Conservation (phyloP, 2,329 filamentous ascomycete species). For the Colletotrichum chlorophyti region DNA sequence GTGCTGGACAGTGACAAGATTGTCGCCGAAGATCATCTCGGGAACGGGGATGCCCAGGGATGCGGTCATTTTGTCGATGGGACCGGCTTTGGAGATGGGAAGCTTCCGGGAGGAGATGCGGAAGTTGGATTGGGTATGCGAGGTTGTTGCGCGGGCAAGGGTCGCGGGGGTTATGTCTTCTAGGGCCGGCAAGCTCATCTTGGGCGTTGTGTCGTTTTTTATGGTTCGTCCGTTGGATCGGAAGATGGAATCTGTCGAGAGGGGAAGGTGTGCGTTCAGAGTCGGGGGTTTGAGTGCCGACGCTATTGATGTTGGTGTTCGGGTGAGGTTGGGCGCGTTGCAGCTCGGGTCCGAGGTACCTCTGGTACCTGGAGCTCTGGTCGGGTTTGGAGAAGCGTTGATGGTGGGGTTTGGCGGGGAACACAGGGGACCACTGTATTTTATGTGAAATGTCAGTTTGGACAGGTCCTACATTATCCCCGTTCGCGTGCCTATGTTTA, state of each 20-base stretch:
- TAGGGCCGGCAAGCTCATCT: too few relatives aligned
- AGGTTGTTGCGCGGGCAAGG: conserved; percentile 60
- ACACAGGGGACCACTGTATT: too few relatives aligned
- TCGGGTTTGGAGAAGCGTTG: background rate
- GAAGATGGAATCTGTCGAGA: background rate
- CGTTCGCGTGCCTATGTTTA: too few relatives aligned
- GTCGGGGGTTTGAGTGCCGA: background rate
- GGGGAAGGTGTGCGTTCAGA: background rate
- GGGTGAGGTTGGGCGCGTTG: background rate
- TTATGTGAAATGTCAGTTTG: too few relatives aligned
- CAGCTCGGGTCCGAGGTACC: conserved; percentile 21
- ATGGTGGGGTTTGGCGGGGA: conserved; percentile 29
- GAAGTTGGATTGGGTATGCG: conserved; percentile 70
- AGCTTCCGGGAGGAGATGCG: conserved; percentile 84
- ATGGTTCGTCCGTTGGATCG: background rate
- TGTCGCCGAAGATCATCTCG: conserved; percentile 99
- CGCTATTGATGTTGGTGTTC: background rate
- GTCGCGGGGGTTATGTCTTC: conserved; percentile 48
- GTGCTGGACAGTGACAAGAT: conserved; percentile 80
- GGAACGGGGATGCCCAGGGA: conserved; percentile 86
- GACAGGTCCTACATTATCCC: too few relatives aligned
- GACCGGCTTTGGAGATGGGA: conserved; percentile 89
- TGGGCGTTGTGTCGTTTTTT: conserved; percentile 17
- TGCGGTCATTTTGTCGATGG: conserved; percentile 84
- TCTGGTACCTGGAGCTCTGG: conserved; percentile 5